A percentile compares a stretch with the other conserved stretches of the same genome.
These are phyloP conservation scores for Solanum sparsipilum DNA, from an alignment of 257 asterid species.

Conservation along the genomic window DNA sequence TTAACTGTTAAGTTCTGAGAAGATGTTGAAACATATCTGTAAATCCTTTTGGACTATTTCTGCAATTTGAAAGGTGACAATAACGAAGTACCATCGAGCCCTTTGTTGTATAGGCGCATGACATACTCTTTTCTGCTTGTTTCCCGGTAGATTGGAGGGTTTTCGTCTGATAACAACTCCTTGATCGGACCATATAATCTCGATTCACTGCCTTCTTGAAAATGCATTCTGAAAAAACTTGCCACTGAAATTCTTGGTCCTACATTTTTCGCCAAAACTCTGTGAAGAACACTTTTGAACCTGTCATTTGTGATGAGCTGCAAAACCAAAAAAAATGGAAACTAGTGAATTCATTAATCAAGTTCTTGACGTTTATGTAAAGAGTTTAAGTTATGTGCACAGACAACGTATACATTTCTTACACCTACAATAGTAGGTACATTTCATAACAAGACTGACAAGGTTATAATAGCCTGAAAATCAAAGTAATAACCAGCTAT, in stretches of 20 bases:
- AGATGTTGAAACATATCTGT: slow-evolving; percentile 5
- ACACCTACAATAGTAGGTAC: neutral
- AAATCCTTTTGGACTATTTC: neutral
- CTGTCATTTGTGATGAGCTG: slow-evolving; percentile 61
- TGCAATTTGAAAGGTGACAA: slow-evolving; percentile 39
- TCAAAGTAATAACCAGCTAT: neutral
- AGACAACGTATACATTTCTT: neutral
- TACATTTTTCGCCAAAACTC: slow-evolving; percentile 34
- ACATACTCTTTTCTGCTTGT: slow-evolving; percentile 44
- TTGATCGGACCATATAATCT: slow-evolving; percentile 40
- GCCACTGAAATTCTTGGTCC: slow-evolving; percentile 64
- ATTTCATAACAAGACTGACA: neutral
- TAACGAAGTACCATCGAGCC: slow-evolving; percentile 42
- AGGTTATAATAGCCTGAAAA: neutral
- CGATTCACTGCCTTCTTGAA: slow-evolving; percentile 11
- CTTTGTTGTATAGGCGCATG: slow-evolving; percentile 23
- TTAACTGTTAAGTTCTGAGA: neutral
- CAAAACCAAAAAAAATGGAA: neutral
- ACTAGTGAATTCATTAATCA: neutral
- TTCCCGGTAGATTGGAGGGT: slow-evolving; percentile 47
- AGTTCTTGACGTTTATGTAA: neutral
- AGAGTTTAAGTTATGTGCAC: neutral
- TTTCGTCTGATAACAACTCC: slow-evolving; percentile 39
- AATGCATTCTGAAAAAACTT: slow-evolving; percentile 35
- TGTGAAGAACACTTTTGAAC: slow-evolving; percentile 43